Base-by-base conservation (phyloP, 257 asterid species). In the Buddleja alternifolia region DNA sequence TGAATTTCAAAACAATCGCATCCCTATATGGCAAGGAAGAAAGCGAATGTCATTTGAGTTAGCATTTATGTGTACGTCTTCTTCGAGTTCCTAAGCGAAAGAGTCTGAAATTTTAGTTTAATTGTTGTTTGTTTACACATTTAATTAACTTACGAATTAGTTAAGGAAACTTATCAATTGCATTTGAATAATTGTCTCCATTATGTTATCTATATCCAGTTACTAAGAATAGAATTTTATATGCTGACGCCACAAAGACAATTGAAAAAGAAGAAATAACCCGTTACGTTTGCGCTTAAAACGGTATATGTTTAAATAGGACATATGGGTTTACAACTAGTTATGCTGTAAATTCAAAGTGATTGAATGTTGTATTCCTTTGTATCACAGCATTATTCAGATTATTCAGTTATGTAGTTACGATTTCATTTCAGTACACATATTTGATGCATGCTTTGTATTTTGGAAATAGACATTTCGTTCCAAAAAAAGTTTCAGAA, bases 401-500 rank as follows among this genome's bases (percentile, higher is more conserved):
- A 54, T 14, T 36, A 70, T 32, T 60, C 7, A 23, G n/a, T 44
- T 17, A 12, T 20, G 23, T 20, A 36, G 37, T 16, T 51, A 23
- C 8, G 16, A 60, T 46, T 69, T 46, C 14, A 36, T 19, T 34
- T 34, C 57, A 17, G 40, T 24, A 41, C 54, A 16, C 11, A 50
- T 45, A 32, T 24, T 20, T 39, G 41, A 14, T 48, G 17, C 53
- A 58, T 51, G 66, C 32, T 50, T 56, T 61, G 20, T 67, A 1
- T 16, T 63, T n/a, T 62, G 52, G 57, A 52, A 53, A 37, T 59
- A n/a, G 41, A 3, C 60, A 46, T 42, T 32, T 62, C 20, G 12
- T 20, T 54, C 34, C 72, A 47, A 21, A 51, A 32, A 58, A 8
- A 2, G 5, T 11, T 40, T 63, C 11, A 39, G 57, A 39, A 53